Conservation (phyloP, 768 basidiomycete species). For the Collybiopsis confluens region DNA sequence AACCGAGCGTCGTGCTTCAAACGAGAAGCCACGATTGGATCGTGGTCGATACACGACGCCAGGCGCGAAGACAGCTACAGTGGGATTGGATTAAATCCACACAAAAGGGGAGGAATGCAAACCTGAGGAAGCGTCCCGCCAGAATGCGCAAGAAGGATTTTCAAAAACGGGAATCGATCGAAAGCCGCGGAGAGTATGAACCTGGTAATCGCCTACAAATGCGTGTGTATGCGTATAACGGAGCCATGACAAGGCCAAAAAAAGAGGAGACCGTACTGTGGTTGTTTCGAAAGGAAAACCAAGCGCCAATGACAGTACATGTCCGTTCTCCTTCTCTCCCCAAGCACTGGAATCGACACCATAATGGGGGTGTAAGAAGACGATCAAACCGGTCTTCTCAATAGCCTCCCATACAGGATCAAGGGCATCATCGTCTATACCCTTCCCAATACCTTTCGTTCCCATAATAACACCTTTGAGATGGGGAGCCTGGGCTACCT, state of each 20-base stretch:
- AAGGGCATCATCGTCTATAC: slow-evolving; percentile 74
- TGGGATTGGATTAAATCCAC: background rate
- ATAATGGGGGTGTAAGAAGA: slow-evolving; percentile 87
- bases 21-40: slow-evolving; percentile 71
- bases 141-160: slow-evolving; percentile 81
- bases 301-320: slow-evolving; percentile 80
- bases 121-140: slow-evolving; percentile 72
- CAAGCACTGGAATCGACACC: slow-evolving; percentile 70
- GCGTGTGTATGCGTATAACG: no score
- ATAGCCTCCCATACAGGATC: slow-evolving; percentile 81
- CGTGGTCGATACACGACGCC: slow-evolving; percentile 81
- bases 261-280: slow-evolving; percentile 45
- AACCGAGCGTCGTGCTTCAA: slow-evolving; percentile 79
- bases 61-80: slow-evolving; percentile 71
- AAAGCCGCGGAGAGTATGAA: slow-evolving; percentile 78
- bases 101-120: background rate
- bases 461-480: slow-evolving; percentile 80
- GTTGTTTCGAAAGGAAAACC: slow-evolving; percentile 93
- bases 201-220: slow-evolving; percentile 64
- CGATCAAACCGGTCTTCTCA: slow-evolving; percentile 63
- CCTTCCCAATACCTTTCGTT: slow-evolving; percentile 71
- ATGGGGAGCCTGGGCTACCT: slow-evolving; percentile 62
- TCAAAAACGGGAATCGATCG: slow-evolving; percentile 73
- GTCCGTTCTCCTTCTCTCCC: slow-evolving; percentile 77
- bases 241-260: no score